phyloP scores from a whole-genome alignment of 2,329 filamentous ascomycete species.

The Epichloe scottii region DNA sequence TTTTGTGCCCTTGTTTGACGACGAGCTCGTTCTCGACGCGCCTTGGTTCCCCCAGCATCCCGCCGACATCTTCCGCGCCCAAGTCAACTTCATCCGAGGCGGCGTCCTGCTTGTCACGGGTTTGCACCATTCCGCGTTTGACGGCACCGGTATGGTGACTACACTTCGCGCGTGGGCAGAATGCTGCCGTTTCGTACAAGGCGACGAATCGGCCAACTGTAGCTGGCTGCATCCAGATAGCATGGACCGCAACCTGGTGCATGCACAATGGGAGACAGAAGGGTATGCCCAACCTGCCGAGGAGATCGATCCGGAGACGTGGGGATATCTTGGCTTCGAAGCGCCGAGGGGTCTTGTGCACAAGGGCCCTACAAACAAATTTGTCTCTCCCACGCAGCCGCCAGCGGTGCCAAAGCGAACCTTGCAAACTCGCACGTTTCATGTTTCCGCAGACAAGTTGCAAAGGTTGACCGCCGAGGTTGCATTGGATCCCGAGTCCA shows the following conservation, averaged over 20 bases:
- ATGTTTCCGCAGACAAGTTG: constrained; percentile 18
- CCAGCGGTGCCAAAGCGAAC: background rate
- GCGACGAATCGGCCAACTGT: constrained; percentile 13
- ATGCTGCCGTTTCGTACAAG: constrained; percentile 17
- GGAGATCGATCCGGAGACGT: constrained; percentile 15
- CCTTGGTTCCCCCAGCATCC: constrained; percentile 15
- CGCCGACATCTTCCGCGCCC: constrained; percentile 16
- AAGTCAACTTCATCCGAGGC: constrained; percentile 20
- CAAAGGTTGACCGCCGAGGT: constrained; percentile 19
- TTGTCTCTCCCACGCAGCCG: constrained; percentile 5
- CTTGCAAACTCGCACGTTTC: constrained; percentile 16
- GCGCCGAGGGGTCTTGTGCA: background rate
- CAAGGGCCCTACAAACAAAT: background rate
- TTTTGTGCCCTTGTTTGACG: constrained; percentile 16
- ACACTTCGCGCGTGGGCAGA: constrained; percentile 20
- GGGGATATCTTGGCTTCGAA: constrained; percentile 16
- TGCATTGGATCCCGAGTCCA: constrained; percentile 11
- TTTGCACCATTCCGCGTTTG: constrained; percentile 15
- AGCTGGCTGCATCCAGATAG: constrained; percentile 18
- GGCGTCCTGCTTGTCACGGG: constrained; percentile 17
- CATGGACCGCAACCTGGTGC: constrained; percentile 15
- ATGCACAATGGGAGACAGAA: constrained; percentile 5
- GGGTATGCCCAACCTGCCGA: constrained; percentile 10
- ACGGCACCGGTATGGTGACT: constrained; percentile 17
- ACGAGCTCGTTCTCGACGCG: constrained; percentile 13